A percentile compares a stretch with the other conserved stretches of the same genome.
Evolutionary conservation across 352 stramenopile species (phyloP).

Genomic region (Globisporangium okanoganense): DNA sequence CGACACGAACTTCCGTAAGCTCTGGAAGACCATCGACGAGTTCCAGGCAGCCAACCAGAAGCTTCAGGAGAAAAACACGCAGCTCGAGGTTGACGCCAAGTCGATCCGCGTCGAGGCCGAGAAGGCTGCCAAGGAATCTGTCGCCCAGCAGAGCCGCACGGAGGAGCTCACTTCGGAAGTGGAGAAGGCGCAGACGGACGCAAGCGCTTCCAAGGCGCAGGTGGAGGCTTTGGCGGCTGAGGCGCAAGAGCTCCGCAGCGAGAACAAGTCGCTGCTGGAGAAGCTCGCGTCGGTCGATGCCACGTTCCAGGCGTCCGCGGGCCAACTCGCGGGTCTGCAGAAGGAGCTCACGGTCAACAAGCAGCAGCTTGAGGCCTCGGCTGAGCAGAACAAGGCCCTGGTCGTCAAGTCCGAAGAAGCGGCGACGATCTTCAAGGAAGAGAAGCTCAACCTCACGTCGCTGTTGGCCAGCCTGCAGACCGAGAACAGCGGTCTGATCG

Average conservation of each 20-base stretch:
- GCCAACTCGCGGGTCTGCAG: constrained; percentile 22
- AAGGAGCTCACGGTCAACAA: constrained; percentile 27
- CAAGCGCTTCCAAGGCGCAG: constrained; percentile 10
- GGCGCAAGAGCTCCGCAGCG: constrained; percentile 2
- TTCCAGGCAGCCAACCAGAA: constrained; percentile 41
- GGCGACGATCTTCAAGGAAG: constrained; percentile 24
- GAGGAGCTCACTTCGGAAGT: constrained; percentile 28
- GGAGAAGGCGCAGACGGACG: constrained; percentile 16
- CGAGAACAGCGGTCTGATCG: constrained; percentile 14
- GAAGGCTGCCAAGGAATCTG: constrained; percentile 30
- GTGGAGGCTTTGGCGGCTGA: constrained; percentile 7
- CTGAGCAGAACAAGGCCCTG: constrained; percentile 4
- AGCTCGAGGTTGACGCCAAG: constrained; percentile 39
- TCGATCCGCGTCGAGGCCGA: constrained; percentile 35
- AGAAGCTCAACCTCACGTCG: constrained; percentile 25
- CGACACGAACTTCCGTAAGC: constrained; percentile 47
- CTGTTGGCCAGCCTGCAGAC: constrained; percentile 29
- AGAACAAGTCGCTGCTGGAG: constrained; percentile 12
- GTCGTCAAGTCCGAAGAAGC: constrained; percentile 16
- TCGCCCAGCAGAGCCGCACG: constrained; percentile 26
- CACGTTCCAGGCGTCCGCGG: constrained; percentile 6
- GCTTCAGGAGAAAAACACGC: constrained; percentile 38
- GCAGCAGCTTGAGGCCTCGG: constrained; percentile 1
- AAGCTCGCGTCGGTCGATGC: constrained; percentile 13
- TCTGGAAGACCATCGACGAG: constrained; percentile 52